These are phyloP conservation scores for Cucurbita moschata DNA, from an alignment of 306 rosid species.

Conservation along the genomic window DNA sequence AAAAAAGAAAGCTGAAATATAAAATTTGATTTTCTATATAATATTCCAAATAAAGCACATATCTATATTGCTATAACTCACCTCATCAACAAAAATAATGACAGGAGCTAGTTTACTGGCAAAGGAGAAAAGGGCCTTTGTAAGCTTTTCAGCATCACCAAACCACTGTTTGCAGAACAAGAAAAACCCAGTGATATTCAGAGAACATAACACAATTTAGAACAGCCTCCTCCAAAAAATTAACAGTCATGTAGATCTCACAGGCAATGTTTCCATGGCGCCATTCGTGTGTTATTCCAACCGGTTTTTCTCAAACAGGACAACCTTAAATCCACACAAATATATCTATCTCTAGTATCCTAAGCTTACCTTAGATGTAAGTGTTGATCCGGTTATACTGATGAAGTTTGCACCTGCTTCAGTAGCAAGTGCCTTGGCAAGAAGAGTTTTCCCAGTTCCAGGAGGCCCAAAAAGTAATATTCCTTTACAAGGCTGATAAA, in stretches of 20 bases:
- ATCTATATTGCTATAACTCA: slow-evolving; percentile 13
- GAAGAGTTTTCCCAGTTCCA: slow-evolving; percentile 97
- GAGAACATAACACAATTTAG: background rate
- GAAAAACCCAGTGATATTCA: slow-evolving; percentile 4
- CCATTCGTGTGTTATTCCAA: background rate
- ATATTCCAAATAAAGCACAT: background rate
- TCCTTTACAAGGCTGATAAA: slow-evolving; percentile 87
- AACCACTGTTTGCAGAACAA: slow-evolving; percentile 61
- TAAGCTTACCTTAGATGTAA: slow-evolving; percentile 69
- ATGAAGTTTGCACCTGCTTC: slow-evolving; percentile 97
- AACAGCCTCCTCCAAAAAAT: background rate
- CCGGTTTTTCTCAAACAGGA: background rate
- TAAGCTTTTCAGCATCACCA: slow-evolving; percentile 98
- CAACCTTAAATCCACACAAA: background rate
- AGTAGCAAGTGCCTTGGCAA: slow-evolving; percentile 96
- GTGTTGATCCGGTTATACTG: slow-evolving; percentile 92
- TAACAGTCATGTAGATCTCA: background rate
- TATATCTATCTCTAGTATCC: background rate
- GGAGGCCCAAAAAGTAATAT: slow-evolving; percentile 98
- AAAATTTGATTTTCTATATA: background rate
- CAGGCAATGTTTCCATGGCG: background rate
- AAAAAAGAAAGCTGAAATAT: background rate
- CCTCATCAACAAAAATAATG: slow-evolving; percentile 94
- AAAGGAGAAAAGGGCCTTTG: slow-evolving; percentile 92
- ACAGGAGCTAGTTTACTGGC: slow-evolving; percentile 97